Evolutionary conservation across 306 rosid genomes (phyloP).

Genomic region (Arachis stenosperma): DNA sequence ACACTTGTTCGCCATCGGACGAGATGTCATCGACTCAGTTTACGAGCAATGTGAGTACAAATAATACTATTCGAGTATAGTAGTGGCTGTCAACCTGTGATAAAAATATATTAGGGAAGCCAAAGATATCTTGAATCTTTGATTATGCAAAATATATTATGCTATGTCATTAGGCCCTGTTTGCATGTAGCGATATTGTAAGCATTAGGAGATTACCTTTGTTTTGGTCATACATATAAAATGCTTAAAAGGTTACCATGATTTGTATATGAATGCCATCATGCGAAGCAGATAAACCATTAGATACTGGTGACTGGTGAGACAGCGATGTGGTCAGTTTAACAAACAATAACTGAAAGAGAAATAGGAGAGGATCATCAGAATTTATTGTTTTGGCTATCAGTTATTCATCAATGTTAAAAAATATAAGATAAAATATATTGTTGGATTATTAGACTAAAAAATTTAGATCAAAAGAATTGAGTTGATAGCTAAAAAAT

Average conservation of each 20-base stretch:
- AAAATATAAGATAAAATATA: no score
- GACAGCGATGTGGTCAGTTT: no score
- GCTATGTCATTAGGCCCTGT: not conserved
- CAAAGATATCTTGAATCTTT: slow-evolving; percentile 2
- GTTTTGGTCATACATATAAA: slow-evolving; percentile 11
- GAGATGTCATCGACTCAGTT: no score
- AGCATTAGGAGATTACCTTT: slow-evolving; percentile 18
- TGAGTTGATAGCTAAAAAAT: no score
- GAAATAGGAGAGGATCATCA: no score
- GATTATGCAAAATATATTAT: not conserved
- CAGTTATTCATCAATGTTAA: no score
- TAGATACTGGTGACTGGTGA: not conserved
- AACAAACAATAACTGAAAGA: no score
- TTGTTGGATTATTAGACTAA: no score
- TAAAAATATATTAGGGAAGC: slow-evolving; percentile 7
- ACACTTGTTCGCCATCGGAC: no score
- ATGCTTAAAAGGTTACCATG: not conserved
- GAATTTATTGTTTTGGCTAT: no score
- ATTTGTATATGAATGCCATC: not conserved
- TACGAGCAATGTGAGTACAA: no score
- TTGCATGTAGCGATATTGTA: slow-evolving; percentile 15
- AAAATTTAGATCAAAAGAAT: no score
- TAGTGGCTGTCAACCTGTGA: not conserved
- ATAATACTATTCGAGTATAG: not conserved
- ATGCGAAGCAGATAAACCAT: not conserved